A percentile compares a stretch with the other conserved stretches of the same genome.
phyloP scores from a whole-genome alignment of 257 asterid genomes.

The Solanum dulcamara region DNA sequence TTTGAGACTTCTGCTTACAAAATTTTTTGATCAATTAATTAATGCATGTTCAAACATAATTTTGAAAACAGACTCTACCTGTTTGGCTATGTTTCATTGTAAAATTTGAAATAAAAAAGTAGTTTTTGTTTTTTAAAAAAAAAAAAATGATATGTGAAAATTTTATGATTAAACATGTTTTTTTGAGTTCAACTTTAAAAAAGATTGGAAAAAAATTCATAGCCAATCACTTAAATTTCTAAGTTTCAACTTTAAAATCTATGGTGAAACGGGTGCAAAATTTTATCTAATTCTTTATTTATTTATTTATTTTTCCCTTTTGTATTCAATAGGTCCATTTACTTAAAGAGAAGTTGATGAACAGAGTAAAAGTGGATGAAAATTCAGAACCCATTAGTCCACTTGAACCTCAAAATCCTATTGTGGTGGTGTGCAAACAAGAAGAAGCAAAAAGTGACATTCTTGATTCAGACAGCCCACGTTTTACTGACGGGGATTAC shows the following conservation, averaged over 20 bases:
- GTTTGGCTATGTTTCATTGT: neutral
- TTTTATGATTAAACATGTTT: neutral
- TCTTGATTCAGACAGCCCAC: conserved; percentile 64
- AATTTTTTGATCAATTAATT: neutral
- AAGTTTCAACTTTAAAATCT: no score
- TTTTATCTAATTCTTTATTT: no score
- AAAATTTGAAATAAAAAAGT: no score
- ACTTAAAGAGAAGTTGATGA: conserved; percentile 36
- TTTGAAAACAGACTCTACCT: no score
- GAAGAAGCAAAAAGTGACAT: conserved; percentile 64
- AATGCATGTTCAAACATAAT: neutral
- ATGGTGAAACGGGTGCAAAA: neutral
- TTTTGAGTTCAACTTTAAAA: neutral
- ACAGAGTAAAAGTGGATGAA: conserved; percentile 21
- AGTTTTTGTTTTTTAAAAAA: no score
- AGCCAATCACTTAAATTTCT: accelerated
- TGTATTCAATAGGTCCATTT: conserved; percentile 29
- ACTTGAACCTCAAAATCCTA: conserved; percentile 6
- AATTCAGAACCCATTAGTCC: conserved; percentile 6
- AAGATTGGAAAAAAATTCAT: no score
- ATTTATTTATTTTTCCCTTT: neutral
- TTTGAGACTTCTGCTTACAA: neutral
- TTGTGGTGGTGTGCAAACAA: conserved; percentile 16
- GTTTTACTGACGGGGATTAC: conserved; percentile 26
- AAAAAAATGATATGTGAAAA: no score